Percentiles rank a stretch among this genome's conserved stretches.
Evolutionary conservation across 345 rosid species (phyloP).

Genomic region (Eucalyptus curtisii): DNA sequence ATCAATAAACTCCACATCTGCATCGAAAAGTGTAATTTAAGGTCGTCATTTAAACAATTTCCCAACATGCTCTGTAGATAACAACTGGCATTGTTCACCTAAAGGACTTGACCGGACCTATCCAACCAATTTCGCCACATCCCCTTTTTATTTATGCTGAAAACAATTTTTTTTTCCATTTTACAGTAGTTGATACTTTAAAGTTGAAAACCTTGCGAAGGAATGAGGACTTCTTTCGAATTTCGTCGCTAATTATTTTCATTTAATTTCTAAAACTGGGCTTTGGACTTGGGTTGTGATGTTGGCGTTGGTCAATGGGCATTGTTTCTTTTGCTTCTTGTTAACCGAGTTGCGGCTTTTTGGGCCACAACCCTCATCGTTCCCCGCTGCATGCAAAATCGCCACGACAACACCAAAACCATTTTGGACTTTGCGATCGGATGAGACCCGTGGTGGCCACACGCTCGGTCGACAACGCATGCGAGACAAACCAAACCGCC

Average conservation of each 20-base stretch:
- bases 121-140: neutral
- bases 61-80: fast-evolving
- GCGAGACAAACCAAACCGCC: neutral
- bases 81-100: fast-evolving
- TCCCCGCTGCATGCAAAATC: neutral
- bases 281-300: neutral
- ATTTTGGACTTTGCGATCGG: neutral
- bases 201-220: neutral
- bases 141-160: no score
- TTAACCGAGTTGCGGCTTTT: neutral
- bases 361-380: neutral
- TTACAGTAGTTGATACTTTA: neutral
- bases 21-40: fast-evolving
- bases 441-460: neutral
- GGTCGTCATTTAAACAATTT: fast-evolving
- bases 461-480: neutral
- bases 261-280: fast-evolving
- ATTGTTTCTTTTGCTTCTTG: neutral
- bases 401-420: neutral
- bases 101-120: neutral
- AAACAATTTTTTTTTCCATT: neutral
- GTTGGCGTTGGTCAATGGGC: neutral
- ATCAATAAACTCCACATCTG: fast-evolving
- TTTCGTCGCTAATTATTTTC: neutral
- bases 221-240: neutral